Percentiles rank a stretch among this genome's conserved stretches.
Conservation (phyloP, 2,329 filamentous ascomycete species). For the Teratosphaeria nubilosa region DNA sequence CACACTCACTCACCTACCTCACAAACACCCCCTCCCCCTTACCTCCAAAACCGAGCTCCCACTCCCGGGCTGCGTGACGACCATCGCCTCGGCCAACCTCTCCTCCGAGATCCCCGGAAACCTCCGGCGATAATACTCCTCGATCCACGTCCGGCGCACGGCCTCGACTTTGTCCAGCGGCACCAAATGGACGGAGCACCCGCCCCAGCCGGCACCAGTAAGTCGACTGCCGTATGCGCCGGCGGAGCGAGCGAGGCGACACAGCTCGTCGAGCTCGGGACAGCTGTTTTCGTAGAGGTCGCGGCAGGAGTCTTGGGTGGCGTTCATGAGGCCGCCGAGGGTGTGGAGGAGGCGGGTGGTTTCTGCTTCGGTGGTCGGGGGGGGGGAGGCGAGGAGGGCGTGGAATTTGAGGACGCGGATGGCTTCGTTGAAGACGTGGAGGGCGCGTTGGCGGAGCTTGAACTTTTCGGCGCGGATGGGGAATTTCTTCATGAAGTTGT, state of each 20-base stretch:
- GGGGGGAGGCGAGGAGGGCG: slow-evolving; percentile 50
- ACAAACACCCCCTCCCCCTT: slow-evolving; percentile 9
- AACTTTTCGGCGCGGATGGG: slow-evolving; percentile 81
- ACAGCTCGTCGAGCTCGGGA: slow-evolving; percentile 83
- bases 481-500: slow-evolving; percentile 75
- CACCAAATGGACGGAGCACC: slow-evolving; percentile 88
- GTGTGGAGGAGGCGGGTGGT: slow-evolving; percentile 57
- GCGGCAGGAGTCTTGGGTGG: slow-evolving; percentile 78
- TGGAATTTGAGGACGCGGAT: slow-evolving; percentile 77
- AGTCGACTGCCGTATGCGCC: slow-evolving; percentile 78
- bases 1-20: no score
- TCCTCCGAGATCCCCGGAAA: slow-evolving; percentile 59
- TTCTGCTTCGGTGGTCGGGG: slow-evolving; percentile 38
- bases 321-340: slow-evolving; percentile 77
- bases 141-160: slow-evolving; percentile 67
- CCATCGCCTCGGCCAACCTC: slow-evolving; percentile 67
- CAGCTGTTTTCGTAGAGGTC: slow-evolving; percentile 87
- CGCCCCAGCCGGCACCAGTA: slow-evolving; percentile 94
- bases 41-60: slow-evolving; percentile 41
- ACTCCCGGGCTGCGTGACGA: slow-evolving; percentile 78
- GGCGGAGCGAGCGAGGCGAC: slow-evolving; percentile 62
- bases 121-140: slow-evolving; percentile 70
- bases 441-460: slow-evolving; percentile 74
- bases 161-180: slow-evolving; percentile 69
- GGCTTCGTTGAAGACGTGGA: slow-evolving; percentile 87